Percentiles rank a stretch among this genome's conserved stretches.
Conservation (phyloP, 495 filamentous ascomycete species). For the Extremus antarcticus region DNA sequence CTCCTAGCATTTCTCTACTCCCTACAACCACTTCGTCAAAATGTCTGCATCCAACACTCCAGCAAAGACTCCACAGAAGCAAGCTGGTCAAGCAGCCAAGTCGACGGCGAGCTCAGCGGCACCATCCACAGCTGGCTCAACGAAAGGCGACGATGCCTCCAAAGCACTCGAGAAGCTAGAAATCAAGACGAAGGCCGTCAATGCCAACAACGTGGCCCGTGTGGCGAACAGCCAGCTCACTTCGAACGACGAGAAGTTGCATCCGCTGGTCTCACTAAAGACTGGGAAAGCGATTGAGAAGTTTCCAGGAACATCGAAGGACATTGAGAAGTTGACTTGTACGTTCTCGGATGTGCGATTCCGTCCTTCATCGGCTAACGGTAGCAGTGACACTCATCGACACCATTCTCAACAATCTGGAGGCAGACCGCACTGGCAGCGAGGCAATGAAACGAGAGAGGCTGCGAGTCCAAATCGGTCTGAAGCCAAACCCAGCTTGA, state of each 20-base stretch:
- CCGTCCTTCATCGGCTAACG: too few species aligned
- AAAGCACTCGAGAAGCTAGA: slow-evolving; percentile 20
- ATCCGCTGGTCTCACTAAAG: slow-evolving; percentile 15
- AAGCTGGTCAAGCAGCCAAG: not conserved
- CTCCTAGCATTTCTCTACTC: not conserved
- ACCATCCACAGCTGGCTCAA: not conserved
- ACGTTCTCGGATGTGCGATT: not conserved
- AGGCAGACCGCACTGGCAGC: slow-evolving; percentile 16
- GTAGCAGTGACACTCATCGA: slow-evolving; percentile 11
- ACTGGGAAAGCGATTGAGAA: slow-evolving; percentile 20
- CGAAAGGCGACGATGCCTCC: not conserved
- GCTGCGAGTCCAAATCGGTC: slow-evolving; percentile 18
- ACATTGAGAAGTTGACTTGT: slow-evolving; percentile 11
- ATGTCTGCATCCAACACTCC: not conserved
- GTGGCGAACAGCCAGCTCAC: slow-evolving; percentile 20
- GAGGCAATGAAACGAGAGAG: slow-evolving; percentile 15
- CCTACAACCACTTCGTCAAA: not conserved
- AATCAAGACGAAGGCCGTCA: slow-evolving; percentile 13
- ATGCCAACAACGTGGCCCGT: slow-evolving; percentile 23
- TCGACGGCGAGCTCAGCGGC: not conserved
- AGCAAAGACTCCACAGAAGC: not conserved
- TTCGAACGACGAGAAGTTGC: slow-evolving; percentile 17
- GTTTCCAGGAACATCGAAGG: slow-evolving; percentile 16
- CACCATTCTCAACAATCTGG: slow-evolving; percentile 14
- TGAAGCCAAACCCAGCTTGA: slow-evolving; percentile 20